Percentiles rank a stretch among this genome's conserved stretches.
These are phyloP conservation scores for Solioccasus polychromus DNA, from an alignment of 768 basidiomycete genomes.

Conservation along the genomic window DNA sequence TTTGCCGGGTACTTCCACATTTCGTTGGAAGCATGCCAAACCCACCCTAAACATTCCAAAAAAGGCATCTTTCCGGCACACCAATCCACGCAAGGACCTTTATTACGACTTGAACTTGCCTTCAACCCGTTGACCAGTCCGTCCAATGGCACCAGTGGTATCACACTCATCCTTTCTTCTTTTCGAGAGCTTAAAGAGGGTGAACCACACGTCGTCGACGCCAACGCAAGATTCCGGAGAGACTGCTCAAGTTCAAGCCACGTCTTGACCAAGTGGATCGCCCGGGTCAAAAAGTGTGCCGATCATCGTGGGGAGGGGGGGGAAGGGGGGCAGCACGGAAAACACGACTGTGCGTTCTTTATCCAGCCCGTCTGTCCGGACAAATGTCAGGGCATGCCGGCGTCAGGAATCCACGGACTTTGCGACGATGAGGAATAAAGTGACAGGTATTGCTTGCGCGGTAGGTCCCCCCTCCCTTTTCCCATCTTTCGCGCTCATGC, in stretches of 20 bases:
- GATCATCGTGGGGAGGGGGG: too few relatives aligned
- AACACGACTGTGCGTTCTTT: constrained; percentile 86
- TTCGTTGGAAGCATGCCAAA: too few relatives aligned
- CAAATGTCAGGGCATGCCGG: constrained; percentile 63
- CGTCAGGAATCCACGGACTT: constrained; percentile 87
- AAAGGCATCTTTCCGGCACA: too few relatives aligned
- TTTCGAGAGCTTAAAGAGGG: constrained; percentile 56
- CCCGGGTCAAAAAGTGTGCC: constrained; percentile 73
- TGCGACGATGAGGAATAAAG: constrained; percentile 80
- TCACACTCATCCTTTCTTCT: constrained; percentile 68
- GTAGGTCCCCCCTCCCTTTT: constrained; percentile 53
- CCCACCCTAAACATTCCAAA: too few relatives aligned
- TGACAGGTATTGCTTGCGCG: constrained; percentile 76
- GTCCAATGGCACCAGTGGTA: constrained; percentile 39
- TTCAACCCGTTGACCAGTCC: constrained; percentile 27
- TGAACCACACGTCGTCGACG: constrained; percentile 28
- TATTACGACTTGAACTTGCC: constrained; percentile 30
- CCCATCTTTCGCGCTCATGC: too few relatives aligned
- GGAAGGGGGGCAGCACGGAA: too few relatives aligned
- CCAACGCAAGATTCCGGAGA: constrained; percentile 36
- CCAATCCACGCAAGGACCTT: too few relatives aligned
- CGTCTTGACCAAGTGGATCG: constrained; percentile 62
- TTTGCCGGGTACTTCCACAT: too few relatives aligned
- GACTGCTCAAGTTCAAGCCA: constrained; percentile 74
- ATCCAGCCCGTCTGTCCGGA: constrained; percentile 59